Evolutionary conservation across 1,284 basidiomycete genomes (phyloP), one percentile per base, ranked within the genome.

Genomic region (Cutaneotrichosporon sp.): DNA sequence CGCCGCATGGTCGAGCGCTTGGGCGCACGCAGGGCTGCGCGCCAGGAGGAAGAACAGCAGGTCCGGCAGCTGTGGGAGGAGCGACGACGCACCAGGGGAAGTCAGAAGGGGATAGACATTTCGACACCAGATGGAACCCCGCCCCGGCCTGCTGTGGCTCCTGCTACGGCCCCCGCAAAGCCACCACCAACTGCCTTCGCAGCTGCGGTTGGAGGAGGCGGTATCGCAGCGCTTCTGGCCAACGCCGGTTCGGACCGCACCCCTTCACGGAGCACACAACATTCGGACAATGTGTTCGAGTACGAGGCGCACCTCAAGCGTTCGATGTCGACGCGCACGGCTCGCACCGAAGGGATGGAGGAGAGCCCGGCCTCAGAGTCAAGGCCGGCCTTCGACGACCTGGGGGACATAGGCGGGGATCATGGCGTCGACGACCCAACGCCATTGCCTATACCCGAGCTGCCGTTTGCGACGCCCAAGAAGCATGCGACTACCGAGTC

Each of bases 1-100:
- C 64, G 79, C 34, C 66, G 77, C 31, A 81, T 81, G 79, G 77
- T 81, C 25, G 71, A 71, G 50, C 60, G 77, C 10, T 63, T 81
- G 43, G 78, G 71, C 0, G 74, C 75, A 51, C 65, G 79, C 9
- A 65, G 68, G 25, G 75, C 70, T 3, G 72, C 74, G 1, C 67
- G 74, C 34, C 65, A 76, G 43, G 60, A 74, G 57, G 74, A 78
- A 56, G 73, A 77, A 46, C 65, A 61, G 1, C 70, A 77, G 62
- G 75, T 76, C 10, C 60, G 71, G 34, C 42, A 65, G 50, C 52
- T 75, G 10, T 78, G 76, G 76, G 70, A 76, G 52, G 69, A 78
- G 56, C 60, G 73, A 13, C 59, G 72, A 52, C 72, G 62, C 11
- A 62, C 61, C 5, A 22, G 58, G 22, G 52, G 45, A 11, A 42